Percentiles rank a stretch among this genome's conserved stretches.
phyloP scores from a whole-genome alignment of 169 alveolate species.

The Plasmodium berghei region DNA sequence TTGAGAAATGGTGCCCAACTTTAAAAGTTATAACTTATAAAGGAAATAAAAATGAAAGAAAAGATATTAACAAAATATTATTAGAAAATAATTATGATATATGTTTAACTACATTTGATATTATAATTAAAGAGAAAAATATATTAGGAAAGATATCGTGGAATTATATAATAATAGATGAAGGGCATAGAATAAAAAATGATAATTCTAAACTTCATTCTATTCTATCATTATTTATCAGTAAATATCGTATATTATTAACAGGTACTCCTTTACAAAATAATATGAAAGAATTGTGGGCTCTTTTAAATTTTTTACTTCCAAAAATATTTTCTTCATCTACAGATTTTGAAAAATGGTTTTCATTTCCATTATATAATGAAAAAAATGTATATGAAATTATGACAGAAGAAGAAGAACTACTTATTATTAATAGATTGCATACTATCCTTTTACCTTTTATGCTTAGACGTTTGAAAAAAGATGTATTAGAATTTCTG shows the following conservation, averaged over 20 bases:
- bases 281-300: conserved; percentile 99
- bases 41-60: conserved; percentile 95
- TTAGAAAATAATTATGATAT: conserved; percentile 74
- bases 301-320: conserved; percentile 97
- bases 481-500: conserved; percentile 97
- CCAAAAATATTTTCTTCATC: conserved; percentile 97
- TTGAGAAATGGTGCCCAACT: conserved; percentile 95
- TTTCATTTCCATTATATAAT: conserved; percentile 80
- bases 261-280: conserved; percentile 99
- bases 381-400: conserved; percentile 34
- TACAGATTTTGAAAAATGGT: conserved; percentile 97
- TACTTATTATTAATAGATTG: conserved; percentile 89
- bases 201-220: conserved; percentile 94
- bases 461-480: conserved; percentile 98
- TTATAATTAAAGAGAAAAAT: conserved; percentile 71
- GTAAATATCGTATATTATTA: conserved; percentile 95
- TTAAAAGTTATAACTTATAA: conserved; percentile 94
- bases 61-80: conserved; percentile 38
- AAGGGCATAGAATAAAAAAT: conserved; percentile 99
- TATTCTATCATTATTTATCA: conserved; percentile 88
- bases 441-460: conserved; percentile 97
- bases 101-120: conserved; percentile 80
- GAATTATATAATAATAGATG: conserved; percentile 98
- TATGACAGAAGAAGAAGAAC: conserved; percentile 57
- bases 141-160: conserved; percentile 88